phyloP scores from a whole-genome alignment of 2,329 filamentous ascomycete genomes.

The Xylariaceae sp. region DNA sequence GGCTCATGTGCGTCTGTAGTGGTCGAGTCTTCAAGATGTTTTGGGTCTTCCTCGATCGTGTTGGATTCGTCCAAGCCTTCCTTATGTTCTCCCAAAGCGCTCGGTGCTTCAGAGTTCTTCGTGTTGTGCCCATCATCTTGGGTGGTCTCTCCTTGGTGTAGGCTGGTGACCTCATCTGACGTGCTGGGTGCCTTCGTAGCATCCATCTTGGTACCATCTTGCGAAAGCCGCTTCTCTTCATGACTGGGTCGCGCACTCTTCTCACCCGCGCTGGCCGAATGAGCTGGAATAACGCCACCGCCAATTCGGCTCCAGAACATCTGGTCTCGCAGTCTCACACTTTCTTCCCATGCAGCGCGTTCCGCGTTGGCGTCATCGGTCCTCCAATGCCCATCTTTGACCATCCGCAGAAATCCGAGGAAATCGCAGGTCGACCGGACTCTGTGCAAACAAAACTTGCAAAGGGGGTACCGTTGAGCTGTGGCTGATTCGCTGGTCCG shows the following conservation, averaged over 20 bases:
- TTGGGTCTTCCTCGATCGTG: too few species aligned
- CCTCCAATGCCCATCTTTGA: slow-evolving; percentile 88
- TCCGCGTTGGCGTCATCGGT: slow-evolving; percentile 77
- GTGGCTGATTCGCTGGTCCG: slow-evolving; percentile 79
- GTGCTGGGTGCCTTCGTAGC: too few species aligned
- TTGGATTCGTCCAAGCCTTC: too few species aligned
- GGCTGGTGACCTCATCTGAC: too few species aligned
- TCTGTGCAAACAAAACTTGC: slow-evolving; percentile 76
- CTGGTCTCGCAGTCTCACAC: slow-evolving; percentile 77
- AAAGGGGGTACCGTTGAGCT: slow-evolving; percentile 83
- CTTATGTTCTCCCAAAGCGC: too few species aligned
- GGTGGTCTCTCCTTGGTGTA: too few species aligned
- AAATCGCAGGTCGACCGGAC: slow-evolving; percentile 89
- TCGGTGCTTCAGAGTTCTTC: too few species aligned
- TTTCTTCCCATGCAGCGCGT: slow-evolving; percentile 89
- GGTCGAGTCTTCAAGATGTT: too few species aligned
- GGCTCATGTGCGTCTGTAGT: too few species aligned
- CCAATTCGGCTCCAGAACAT: slow-evolving; percentile 97
- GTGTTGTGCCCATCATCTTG: too few species aligned
- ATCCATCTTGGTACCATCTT: too few species aligned
- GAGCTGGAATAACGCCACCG: slow-evolving; percentile 74
- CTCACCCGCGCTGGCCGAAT: slow-evolving; percentile 17
- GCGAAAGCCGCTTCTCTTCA: slow-evolving; percentile 17
- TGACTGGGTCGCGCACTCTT: slow-evolving; percentile 28
- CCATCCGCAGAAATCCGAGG: slow-evolving; percentile 80